Percentiles rank a stretch among this genome's conserved stretches.
Evolutionary conservation across 2,329 filamentous ascomycete species (phyloP).

Genomic region (Grosmannia clavigera): DNA sequence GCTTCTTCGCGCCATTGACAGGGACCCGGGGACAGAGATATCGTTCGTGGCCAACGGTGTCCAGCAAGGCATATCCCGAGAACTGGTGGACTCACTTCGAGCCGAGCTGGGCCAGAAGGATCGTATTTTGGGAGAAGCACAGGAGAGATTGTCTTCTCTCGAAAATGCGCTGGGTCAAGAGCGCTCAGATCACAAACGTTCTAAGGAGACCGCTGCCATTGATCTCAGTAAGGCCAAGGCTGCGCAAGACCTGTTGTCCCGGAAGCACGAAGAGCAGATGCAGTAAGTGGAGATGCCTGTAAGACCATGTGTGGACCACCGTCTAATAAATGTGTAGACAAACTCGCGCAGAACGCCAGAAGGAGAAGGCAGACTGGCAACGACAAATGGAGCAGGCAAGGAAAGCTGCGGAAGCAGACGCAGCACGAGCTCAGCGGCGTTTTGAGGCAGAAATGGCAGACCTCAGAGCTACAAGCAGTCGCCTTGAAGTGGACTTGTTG

Average conservation of each 20-base stretch:
- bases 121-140: constrained; percentile 32
- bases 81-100: constrained; percentile 77
- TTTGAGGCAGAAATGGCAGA: constrained; percentile 52
- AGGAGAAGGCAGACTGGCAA: constrained; percentile 7
- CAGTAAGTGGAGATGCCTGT: constrained; percentile 12
- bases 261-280: constrained; percentile 54
- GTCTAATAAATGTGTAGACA: constrained; percentile 1
- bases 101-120: constrained; percentile 65
- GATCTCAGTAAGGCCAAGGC: constrained; percentile 35
- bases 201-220: constrained; percentile 43
- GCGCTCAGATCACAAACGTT: constrained; percentile 56
- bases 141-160: constrained; percentile 32
- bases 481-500: constrained; percentile 49
- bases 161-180: constrained; percentile 55
- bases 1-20: constrained; percentile 71
- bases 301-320: background rate
- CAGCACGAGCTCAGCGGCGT: constrained; percentile 33
- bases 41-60: constrained; percentile 67
- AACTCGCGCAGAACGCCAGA: constrained; percentile 15
- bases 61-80: constrained; percentile 84
- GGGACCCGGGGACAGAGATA: constrained; percentile 79
- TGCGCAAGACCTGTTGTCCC: constrained; percentile 29
- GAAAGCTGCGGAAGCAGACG: constrained; percentile 35
- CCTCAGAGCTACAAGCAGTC: constrained; percentile 45
- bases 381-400: constrained; percentile 26